A percentile compares a stretch with the other conserved stretches of the same genome.
Conservation (phyloP, 2,329 filamentous ascomycete species). For the Amauroascus verrucosus region DNA sequence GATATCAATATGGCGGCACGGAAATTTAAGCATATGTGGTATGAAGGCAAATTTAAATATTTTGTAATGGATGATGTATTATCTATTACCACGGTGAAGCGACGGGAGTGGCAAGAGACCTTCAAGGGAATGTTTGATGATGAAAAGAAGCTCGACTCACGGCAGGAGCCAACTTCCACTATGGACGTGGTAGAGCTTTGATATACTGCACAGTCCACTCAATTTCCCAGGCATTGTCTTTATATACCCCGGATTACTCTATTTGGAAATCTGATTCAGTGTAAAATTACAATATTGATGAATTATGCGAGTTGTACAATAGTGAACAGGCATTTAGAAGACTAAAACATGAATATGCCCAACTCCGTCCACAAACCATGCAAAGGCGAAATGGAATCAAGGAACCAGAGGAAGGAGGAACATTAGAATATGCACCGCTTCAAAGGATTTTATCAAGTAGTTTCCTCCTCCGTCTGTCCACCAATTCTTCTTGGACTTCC, state of each 20-base stretch:
- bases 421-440: slow-evolving; percentile 9
- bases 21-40: slow-evolving; percentile 74
- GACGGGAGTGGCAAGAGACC: slow-evolving; percentile 23
- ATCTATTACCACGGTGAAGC: slow-evolving; percentile 47
- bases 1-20: slow-evolving; percentile 64
- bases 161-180: slow-evolving; percentile 21
- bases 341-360: neutral
- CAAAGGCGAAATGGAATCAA: neutral
- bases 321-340: neutral
- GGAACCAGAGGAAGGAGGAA: neutral
- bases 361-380: neutral
- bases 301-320: slow-evolving; percentile 6
- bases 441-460: slow-evolving; percentile 68
- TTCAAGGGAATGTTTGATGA: slow-evolving; percentile 34
- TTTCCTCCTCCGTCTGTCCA: slow-evolving; percentile 73
- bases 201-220: neutral
- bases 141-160: slow-evolving; percentile 31
- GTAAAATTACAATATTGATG: slow-evolving; percentile 5
- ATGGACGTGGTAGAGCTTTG: neutral
- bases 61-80: slow-evolving; percentile 72
- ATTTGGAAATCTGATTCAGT: neutral
- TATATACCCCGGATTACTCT: neutral
- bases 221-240: neutral
- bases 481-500: slow-evolving; percentile 86
- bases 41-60: slow-evolving; percentile 61